These are phyloP conservation scores for Cubamyces lactineus DNA, from an alignment of 768 basidiomycete genomes.

Conservation along the genomic window DNA sequence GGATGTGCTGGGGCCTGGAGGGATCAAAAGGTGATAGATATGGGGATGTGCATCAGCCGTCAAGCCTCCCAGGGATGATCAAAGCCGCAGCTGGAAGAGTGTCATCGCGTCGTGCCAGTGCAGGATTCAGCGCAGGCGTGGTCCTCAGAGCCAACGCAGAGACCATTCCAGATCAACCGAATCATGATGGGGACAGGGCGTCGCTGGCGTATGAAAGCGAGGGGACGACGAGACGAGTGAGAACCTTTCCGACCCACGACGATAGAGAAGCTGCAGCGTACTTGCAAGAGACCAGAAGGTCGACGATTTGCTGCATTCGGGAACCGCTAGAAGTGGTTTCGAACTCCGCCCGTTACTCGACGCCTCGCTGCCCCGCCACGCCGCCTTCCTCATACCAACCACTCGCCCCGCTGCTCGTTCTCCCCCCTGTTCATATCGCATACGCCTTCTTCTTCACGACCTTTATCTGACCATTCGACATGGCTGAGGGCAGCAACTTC, in stretches of 20 bases:
- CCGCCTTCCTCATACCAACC: conserved; percentile 20
- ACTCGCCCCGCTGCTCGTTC: conserved; percentile 9
- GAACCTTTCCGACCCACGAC: background rate
- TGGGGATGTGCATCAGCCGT: conserved; percentile 6
- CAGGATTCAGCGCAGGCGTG: background rate
- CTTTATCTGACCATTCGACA: conserved; percentile 38
- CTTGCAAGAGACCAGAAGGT: too few relatives aligned
- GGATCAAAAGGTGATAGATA: conserved; percentile 10
- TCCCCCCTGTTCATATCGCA: conserved; percentile 3
- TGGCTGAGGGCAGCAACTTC: conserved; percentile 95
- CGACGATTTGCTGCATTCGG: background rate
- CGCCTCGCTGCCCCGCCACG: conserved; percentile 21
- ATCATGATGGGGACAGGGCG: conserved; percentile 4
- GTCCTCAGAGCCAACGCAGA: background rate
- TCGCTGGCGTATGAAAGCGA: background rate
- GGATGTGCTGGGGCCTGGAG: too few relatives aligned
- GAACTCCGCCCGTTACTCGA: conserved; percentile 35
- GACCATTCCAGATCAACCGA: background rate
- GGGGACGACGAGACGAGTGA: background rate
- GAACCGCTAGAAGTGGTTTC: conserved; percentile 22
- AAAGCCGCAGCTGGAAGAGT: conserved; percentile 3
- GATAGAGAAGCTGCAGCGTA: too few relatives aligned
- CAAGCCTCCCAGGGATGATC: conserved; percentile 14
- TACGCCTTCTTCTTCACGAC: conserved; percentile 27
- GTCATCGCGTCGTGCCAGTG: conserved; percentile 6